A percentile compares a stretch with the other conserved stretches of the same genome.
Evolutionary conservation across 257 asterid species (phyloP).

Genomic region (Forsythia suspensa): DNA sequence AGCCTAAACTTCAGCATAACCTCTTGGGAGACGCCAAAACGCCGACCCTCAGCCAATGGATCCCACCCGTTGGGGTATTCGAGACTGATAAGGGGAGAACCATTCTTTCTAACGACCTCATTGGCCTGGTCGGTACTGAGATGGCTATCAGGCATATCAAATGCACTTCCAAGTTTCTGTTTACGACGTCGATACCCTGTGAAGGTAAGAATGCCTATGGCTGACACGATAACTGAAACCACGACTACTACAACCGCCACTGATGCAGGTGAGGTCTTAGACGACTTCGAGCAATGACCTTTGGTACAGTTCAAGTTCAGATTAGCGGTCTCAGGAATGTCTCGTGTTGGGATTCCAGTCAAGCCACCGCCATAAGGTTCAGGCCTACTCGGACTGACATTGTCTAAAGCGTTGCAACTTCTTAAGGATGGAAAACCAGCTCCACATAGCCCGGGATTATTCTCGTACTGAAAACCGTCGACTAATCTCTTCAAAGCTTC

Average conservation of each 20-base stretch:
- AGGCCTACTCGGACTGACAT: slow-evolving; percentile 43
- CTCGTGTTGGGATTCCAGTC: slow-evolving; percentile 45
- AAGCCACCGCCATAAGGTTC: slow-evolving; percentile 65
- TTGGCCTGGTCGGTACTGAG: slow-evolving; percentile 46
- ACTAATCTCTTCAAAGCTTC: slow-evolving; percentile 81
- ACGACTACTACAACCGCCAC: slow-evolving; percentile 57
- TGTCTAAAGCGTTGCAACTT: slow-evolving; percentile 47
- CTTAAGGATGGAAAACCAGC: slow-evolving; percentile 58
- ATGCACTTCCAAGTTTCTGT: slow-evolving; percentile 50
- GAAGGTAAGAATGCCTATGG: slow-evolving; percentile 47
- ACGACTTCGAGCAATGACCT: slow-evolving; percentile 46
- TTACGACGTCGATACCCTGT: slow-evolving; percentile 50
- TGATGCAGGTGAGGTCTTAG: slow-evolving; percentile 61
- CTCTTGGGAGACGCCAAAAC: slow-evolving; percentile 68
- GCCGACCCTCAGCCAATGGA: slow-evolving; percentile 79
- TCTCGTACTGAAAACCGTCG: slow-evolving; percentile 67
- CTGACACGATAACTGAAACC: slow-evolving; percentile 41
- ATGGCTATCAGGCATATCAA: slow-evolving; percentile 39
- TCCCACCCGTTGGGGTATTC: slow-evolving; percentile 96
- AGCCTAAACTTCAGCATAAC: slow-evolving; percentile 63
- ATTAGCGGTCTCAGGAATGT: slow-evolving; percentile 85
- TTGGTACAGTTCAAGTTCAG: slow-evolving; percentile 65
- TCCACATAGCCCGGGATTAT: slow-evolving; percentile 82
- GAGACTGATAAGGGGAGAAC: slow-evolving; percentile 88
- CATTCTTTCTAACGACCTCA: slow-evolving; percentile 54